Evolutionary conservation across 176 grass and related monocot species (phyloP), one percentile per base, ranked within the genome.

Genomic region (Carex pumila): DNA sequence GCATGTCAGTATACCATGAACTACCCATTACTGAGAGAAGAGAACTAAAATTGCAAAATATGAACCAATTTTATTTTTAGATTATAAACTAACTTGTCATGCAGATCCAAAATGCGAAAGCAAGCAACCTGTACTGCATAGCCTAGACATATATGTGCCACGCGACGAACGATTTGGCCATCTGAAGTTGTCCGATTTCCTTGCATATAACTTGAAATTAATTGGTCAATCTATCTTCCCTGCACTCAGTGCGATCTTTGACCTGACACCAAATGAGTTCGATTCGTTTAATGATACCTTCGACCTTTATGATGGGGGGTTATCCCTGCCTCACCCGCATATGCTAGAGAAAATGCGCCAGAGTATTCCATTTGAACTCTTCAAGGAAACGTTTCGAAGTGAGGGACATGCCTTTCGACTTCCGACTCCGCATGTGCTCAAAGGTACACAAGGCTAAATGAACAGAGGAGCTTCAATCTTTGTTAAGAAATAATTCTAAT

Each of bases 121-220:
- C 5, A 88, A 81, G 32, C 12, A 68, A 56, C 6, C 10, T 3
- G 2, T 62, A 11, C 14, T 66, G 39, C 10, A 34, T 1, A 50
- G 45, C 21, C n/a, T 87, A 22, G 49, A 72, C 41, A 87, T 85
- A 82, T 92, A 92, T 43, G 85, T 92, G 22, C 85, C 91, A 8
- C 83, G 88, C 4, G 91, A 92, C 29, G 91, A 92, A 79, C 64
- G 84, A 22, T 89, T 92, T 54, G 80, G 87, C 2, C 90, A 86
- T 65, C 79, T 91, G 1, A 91, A 91, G 84, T 71, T 81, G 87
- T 52, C 84, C 0, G 90, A 91, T 34, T 91, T 88, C 84, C 72
- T 84, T 14, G 90, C 69, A 6, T 91, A 84, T 70, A 36, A 55
- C 17, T 29, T 88, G 65, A 86, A 91, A 76, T 71, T 84, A 7